Evolutionary conservation across 495 filamentous ascomycete genomes (phyloP), one percentile per base, ranked within the genome.

Genomic region (Penicillium cosmopolitanum): DNA sequence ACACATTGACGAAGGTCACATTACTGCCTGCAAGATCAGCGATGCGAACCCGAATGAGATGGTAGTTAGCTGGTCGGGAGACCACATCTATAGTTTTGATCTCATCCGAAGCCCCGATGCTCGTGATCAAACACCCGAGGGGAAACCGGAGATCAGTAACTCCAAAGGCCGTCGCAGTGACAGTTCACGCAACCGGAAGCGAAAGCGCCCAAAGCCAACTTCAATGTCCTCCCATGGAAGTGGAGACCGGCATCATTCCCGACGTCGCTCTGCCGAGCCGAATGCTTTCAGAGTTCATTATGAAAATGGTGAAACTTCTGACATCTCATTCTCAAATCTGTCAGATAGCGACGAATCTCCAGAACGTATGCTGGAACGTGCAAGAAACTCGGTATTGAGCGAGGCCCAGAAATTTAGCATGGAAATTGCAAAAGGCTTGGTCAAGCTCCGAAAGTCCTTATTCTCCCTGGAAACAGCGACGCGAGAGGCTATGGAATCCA

Each of bases 21-120:
- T 92, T 66, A 91, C 89, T 1, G 87, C 88, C 9, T 90, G 87
- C 71, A 92, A 90, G 70, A 92, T 92, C 58, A 90, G 88, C 47
- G 88, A 92, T 73, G 86, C 85, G 11, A 84, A 89, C 55, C 89
- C 89, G 3, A 86, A 91, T 56, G 87, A 92, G 57, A 80, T 92
- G 66, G 75, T 92, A 5, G 89, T 84, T 25, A 90, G 88, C 64
- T 92, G 89, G 89, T 89, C 87, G 36, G 88, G 88, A 13, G 86
- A 90, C 58, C 82, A 85, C 53, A 87, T 91, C 60, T 91, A 92
- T 69, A 85, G 85, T 65, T 92, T 92, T 60, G 85, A 91, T 66
- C 73, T 92, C 15, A 73, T 88, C 35, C 77, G 77, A n/a, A 86
- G 80, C 66, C 81, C 85, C 1, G 85, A 88, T 73, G 82, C 83